Percentiles rank a stretch among this genome's conserved stretches.
phyloP scores from a whole-genome alignment of 2,329 filamentous ascomycete species.

The Emericellopsis cladophorae region DNA sequence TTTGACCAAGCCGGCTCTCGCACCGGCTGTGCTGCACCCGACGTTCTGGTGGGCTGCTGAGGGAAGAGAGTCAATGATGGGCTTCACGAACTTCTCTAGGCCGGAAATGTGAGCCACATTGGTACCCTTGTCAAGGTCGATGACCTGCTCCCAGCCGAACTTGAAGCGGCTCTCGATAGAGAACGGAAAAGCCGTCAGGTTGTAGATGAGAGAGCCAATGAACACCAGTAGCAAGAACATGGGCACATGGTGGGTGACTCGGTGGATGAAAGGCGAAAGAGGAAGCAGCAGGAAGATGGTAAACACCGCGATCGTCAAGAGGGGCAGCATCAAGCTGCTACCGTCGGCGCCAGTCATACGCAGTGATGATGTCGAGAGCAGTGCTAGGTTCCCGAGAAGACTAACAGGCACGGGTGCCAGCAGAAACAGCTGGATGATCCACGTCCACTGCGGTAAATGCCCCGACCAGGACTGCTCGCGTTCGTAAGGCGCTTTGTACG shows the following conservation, averaged over 20 bases:
- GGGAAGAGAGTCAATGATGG: conserved; percentile 57
- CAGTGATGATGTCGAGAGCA: conserved; percentile 59
- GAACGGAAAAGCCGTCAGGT: conserved; percentile 80
- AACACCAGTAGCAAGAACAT: conserved; percentile 63
- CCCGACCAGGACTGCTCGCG: conserved; percentile 80
- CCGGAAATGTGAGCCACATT: conserved; percentile 61
- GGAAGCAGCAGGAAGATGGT: conserved; percentile 65
- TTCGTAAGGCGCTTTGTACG: conserved; percentile 35
- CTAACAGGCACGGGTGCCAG: conserved; percentile 68
- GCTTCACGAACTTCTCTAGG: conserved; percentile 50
- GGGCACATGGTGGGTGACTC: conserved; percentile 73
- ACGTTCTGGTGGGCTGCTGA: conserved; percentile 52
- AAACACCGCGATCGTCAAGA: conserved; percentile 55
- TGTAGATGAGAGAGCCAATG: conserved; percentile 68
- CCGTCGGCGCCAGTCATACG: conserved; percentile 81
- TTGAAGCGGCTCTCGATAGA: conserved; percentile 70
- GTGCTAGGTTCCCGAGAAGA: conserved; percentile 61
- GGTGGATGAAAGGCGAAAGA: conserved; percentile 72
- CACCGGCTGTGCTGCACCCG: conserved; percentile 31
- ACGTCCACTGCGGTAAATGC: conserved; percentile 68
- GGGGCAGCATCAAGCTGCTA: conserved; percentile 55
- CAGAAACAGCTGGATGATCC: conserved; percentile 76
- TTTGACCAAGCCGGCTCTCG: conserved; percentile 37
- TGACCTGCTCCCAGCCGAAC: conserved; percentile 70
- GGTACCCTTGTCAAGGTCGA: conserved; percentile 62